A percentile compares a stretch with the other conserved stretches of the same genome.
phyloP scores from a whole-genome alignment of 345 rosid species.

The Lepidium didymum region DNA sequence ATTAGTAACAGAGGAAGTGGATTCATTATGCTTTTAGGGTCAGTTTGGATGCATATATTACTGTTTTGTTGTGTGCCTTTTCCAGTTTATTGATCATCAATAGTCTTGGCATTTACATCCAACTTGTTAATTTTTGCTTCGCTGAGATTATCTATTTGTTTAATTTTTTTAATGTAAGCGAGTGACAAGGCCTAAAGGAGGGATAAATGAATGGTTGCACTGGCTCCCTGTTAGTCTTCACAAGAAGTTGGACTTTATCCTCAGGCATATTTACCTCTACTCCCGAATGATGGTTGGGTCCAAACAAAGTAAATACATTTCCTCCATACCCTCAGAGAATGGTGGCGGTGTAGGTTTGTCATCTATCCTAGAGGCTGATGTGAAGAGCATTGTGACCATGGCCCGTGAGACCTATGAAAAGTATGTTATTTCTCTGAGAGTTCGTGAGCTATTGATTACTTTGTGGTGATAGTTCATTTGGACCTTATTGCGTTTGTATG shows the following conservation, averaged over 20 bases:
- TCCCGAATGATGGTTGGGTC: conserved; percentile 35
- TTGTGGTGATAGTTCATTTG: background rate
- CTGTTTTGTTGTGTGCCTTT: background rate
- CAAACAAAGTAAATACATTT: conserved; percentile 29
- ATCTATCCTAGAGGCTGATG: conserved; percentile 74
- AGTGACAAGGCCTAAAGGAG: conserved; percentile 93
- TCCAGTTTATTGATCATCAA: background rate
- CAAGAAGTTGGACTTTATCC: conserved; percentile 50
- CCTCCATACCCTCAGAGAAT: conserved; percentile 36
- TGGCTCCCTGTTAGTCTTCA: conserved; percentile 91
- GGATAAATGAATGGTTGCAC: conserved; percentile 83
- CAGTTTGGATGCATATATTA: background rate
- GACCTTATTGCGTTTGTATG: background rate
- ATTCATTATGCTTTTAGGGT: background rate
- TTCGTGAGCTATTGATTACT: background rate
- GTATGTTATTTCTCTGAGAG: conserved; percentile 34
- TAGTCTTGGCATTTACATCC: background rate
- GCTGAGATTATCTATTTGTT: background rate
- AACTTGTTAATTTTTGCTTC: background rate
- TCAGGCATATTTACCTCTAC: conserved; percentile 49
- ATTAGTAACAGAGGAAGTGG: background rate
- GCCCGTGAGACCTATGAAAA: conserved; percentile 74
- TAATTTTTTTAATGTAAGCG: conserved; percentile 35
- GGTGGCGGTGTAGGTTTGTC: conserved; percentile 66
- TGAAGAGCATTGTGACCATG: conserved; percentile 63